Conservation (phyloP, 129 eudicot genomes). For the Tanacetum coccineum region DNA sequence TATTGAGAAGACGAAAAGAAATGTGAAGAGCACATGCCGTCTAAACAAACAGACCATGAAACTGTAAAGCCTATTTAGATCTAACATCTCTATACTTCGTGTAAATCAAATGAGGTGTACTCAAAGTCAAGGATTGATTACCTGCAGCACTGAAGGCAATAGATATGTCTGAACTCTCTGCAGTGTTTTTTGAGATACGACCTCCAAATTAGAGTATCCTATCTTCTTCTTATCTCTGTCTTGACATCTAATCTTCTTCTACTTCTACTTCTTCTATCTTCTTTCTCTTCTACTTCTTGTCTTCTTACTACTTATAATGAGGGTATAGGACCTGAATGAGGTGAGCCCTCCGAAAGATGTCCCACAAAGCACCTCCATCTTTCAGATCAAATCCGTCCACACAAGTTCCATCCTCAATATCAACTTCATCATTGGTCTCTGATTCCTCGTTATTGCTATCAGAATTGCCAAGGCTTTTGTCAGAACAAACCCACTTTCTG, state of each 20-base stretch:
- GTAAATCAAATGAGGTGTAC: background rate
- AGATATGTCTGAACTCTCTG: constrained; percentile 57
- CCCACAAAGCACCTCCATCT: constrained; percentile 72
- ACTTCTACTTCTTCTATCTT: too few species aligned
- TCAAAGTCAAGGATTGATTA: background rate
- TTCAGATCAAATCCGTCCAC: constrained; percentile 23
- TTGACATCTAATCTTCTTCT: too few species aligned
- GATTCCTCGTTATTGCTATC: constrained; percentile 14
- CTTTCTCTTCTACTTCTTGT: too few species aligned
- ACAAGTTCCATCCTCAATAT: constrained; percentile 12
- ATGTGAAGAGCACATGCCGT: too few species aligned
- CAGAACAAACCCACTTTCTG: background rate
- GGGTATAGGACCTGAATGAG: too few species aligned
- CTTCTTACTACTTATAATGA: too few species aligned
- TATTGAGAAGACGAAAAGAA: too few species aligned
- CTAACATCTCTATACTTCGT: background rate
- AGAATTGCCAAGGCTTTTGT: background rate
- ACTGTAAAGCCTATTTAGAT: background rate
- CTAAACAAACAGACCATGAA: background rate
- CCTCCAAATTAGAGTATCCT: constrained; percentile 60
- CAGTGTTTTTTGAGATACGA: constrained; percentile 49
- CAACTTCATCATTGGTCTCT: constrained; percentile 12
- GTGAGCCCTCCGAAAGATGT: constrained; percentile 64
- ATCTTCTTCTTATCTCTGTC: too few species aligned
- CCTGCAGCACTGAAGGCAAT: constrained; percentile 40